These are phyloP conservation scores for Waltiozyma sp. DNA, from an alignment of 1,139 yeast species.

Conservation along the genomic window DNA sequence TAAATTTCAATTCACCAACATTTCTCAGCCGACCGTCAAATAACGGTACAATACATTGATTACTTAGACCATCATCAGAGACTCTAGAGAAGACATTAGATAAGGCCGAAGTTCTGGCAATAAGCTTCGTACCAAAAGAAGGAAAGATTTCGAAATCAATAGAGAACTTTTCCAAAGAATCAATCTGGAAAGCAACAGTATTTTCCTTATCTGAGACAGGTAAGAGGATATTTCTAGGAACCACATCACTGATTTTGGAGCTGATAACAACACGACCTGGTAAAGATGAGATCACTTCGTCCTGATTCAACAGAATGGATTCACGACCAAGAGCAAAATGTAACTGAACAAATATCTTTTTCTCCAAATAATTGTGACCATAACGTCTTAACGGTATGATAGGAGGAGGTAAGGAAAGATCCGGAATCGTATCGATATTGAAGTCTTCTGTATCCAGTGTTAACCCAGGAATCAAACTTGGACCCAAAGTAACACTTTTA, in stretches of 20 bases:
- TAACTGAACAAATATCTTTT: constrained; percentile 73
- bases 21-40: constrained; percentile 74
- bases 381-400: constrained; percentile 85
- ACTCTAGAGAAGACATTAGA: constrained; percentile 38
- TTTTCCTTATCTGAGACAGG: constrained; percentile 70
- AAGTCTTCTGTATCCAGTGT: constrained; percentile 15
- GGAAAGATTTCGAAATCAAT: constrained; percentile 91
- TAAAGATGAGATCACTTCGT: constrained; percentile 32
- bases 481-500: constrained; percentile 7
- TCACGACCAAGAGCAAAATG: constrained; percentile 49
- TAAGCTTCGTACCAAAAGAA: constrained; percentile 82
- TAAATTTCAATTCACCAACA: constrained; percentile 71
- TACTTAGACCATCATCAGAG: constrained; percentile 20
- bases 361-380: constrained; percentile 91
- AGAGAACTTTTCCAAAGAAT: constrained; percentile 62
- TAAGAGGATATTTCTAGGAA: constrained; percentile 74
- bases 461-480: constrained; percentile 7
- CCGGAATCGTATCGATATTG: constrained; percentile 72
- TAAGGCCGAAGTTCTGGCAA: constrained; percentile 80
- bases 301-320: constrained; percentile 40
- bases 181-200: constrained; percentile 78
- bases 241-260: constrained; percentile 57
- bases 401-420: constrained; percentile 88
- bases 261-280: constrained; percentile 71
- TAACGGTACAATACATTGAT: constrained; percentile 52